These are phyloP conservation scores for Chytriomyces sp. DNA, from an alignment of 192 early-diverging fungal species.

Conservation along the genomic window DNA sequence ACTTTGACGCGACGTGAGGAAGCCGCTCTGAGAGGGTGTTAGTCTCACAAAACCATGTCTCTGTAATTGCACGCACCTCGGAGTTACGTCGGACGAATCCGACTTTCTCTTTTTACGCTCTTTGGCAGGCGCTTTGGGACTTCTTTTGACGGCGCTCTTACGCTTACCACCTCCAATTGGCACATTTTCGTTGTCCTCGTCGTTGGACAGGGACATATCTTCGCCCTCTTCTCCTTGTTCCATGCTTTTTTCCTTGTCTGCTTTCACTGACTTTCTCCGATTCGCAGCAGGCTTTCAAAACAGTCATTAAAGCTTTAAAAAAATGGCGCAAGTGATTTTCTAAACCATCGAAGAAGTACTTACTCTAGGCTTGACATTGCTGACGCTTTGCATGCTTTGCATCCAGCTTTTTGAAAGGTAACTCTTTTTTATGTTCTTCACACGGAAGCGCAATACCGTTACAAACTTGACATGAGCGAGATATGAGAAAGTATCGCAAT, in stretches of 20 bases:
- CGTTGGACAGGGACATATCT: slow-evolving; percentile 13
- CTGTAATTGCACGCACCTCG: background rate
- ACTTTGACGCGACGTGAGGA: background rate
- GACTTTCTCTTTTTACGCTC: slow-evolving; percentile 17
- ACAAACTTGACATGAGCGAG: background rate
- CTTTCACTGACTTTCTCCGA: background rate
- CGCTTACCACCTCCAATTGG: background rate
- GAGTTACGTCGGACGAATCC: background rate
- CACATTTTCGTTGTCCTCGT: slow-evolving; percentile 7
- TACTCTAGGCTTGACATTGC: background rate
- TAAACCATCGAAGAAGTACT: background rate
- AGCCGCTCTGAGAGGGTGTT: background rate
- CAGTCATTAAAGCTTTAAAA: background rate
- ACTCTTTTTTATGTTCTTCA: slow-evolving; percentile 41
- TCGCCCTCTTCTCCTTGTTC: slow-evolving; percentile 30
- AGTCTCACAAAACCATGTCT: background rate
- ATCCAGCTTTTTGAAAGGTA: slow-evolving; percentile 43
- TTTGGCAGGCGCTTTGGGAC: background rate
- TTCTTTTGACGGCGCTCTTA: slow-evolving; percentile 23
- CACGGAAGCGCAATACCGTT: background rate
- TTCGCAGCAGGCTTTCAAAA: background rate
- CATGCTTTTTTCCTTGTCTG: slow-evolving; percentile 9
- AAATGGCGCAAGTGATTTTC: background rate
- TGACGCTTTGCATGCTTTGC: slow-evolving; percentile 15
- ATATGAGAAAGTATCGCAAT: slow-evolving; percentile 17